Evolutionary conservation across 2,329 filamentous ascomycete genomes (phyloP).

Genomic region (Paecilomyces dactylethromorphus): DNA sequence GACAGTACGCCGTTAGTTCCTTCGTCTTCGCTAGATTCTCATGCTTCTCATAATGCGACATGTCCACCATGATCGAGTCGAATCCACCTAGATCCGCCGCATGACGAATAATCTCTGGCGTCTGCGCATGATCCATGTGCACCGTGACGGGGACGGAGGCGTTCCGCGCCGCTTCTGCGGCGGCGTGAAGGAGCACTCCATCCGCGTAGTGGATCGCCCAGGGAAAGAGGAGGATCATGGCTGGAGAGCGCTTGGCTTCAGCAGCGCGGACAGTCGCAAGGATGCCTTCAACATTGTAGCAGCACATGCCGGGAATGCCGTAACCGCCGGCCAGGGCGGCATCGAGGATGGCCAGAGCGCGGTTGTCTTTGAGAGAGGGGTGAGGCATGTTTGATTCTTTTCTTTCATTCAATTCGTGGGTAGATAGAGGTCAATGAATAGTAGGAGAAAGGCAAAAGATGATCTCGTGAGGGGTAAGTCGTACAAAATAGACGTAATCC

Average conservation of each 20-base stretch:
- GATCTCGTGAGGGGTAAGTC: background rate
- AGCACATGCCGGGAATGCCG: constrained; percentile 56
- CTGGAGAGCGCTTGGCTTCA: constrained; percentile 59
- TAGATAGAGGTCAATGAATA: background rate
- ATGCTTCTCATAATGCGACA: constrained; percentile 64
- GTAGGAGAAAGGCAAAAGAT: background rate
- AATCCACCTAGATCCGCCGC: constrained; percentile 59
- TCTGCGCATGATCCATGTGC: constrained; percentile 63
- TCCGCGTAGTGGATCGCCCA: constrained; percentile 65
- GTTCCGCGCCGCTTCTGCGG: constrained; percentile 49
- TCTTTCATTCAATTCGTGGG: background rate
- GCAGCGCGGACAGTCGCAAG: constrained; percentile 63
- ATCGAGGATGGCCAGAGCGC: constrained; percentile 51
- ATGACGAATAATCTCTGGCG: constrained; percentile 53
- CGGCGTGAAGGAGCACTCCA: constrained; percentile 49
- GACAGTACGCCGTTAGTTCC: constrained; percentile 58
- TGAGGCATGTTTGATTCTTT: constrained; percentile 24
- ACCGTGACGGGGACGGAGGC: constrained; percentile 56
- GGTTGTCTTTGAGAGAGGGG: constrained; percentile 41
- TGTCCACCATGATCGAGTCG: constrained; percentile 72
- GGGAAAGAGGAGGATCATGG: constrained; percentile 68
- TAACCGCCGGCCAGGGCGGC: constrained; percentile 51
- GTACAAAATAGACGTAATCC: background rate
- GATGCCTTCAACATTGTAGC: constrained; percentile 66
- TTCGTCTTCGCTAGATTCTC: constrained; percentile 62